These are phyloP conservation scores for Begonia loranthoides DNA, from an alignment of 306 rosid species.

Conservation along the genomic window DNA sequence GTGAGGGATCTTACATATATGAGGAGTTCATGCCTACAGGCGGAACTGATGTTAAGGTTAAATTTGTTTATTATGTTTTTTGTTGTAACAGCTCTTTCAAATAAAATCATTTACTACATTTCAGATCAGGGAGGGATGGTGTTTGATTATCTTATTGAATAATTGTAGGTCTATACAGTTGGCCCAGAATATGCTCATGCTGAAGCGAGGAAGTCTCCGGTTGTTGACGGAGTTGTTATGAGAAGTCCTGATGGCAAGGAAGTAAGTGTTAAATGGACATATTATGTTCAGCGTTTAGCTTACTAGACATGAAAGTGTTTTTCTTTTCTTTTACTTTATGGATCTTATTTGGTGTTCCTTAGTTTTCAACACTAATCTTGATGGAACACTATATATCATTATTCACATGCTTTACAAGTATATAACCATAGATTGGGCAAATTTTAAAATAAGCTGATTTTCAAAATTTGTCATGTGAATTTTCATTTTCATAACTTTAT, in stretches of 20 bases:
- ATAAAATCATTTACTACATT: too few species aligned
- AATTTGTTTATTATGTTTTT: background rate
- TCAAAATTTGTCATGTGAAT: too few species aligned
- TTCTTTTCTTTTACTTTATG: conserved; percentile 7
- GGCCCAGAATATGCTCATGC: conserved; percentile 99
- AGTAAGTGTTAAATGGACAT: conserved; percentile 34
- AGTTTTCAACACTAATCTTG: too few species aligned
- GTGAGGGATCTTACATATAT: conserved; percentile 91
- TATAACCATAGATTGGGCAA: too few species aligned
- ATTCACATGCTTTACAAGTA: too few species aligned
- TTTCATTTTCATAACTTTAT: too few species aligned
- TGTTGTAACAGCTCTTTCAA: too few species aligned
- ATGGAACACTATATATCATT: too few species aligned
- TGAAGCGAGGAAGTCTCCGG: conserved; percentile 99
- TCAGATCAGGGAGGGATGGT: background rate
- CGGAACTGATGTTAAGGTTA: conserved; percentile 99
- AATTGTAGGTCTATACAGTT: conserved; percentile 80
- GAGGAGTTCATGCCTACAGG: conserved; percentile 99
- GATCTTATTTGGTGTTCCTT: background rate
- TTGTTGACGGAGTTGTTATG: conserved; percentile 99
- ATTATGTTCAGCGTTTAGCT: conserved; percentile 3
- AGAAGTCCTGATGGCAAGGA: conserved; percentile 98
- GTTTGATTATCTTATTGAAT: conserved; percentile 18
- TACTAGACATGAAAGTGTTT: conserved; percentile 1
- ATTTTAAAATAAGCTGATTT: too few species aligned